These are phyloP conservation scores for Sequoiadendron giganteum DNA, from an alignment of 75 land plant species.

Conservation along the genomic window DNA sequence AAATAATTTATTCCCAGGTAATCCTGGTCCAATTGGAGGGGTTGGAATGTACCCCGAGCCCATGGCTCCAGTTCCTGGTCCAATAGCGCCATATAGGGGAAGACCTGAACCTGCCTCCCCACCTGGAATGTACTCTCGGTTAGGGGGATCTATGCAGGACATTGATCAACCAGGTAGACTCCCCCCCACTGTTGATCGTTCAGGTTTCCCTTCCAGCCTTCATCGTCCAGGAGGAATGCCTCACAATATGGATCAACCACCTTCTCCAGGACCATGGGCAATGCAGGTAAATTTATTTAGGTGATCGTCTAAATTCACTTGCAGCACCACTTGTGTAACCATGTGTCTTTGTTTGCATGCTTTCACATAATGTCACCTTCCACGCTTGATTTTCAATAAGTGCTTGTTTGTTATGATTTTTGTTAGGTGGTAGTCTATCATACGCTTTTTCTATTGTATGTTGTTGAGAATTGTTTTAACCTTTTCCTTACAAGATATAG, in stretches of 20 bases:
- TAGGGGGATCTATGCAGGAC: conserved; percentile 33
- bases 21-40: conserved; percentile 22
- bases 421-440: no score
- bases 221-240: conserved; percentile 14
- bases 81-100: conserved; percentile 37
- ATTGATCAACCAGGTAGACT: conserved; percentile 39
- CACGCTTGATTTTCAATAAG: neutral
- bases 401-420: neutral
- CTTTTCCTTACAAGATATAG: no score
- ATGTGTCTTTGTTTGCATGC: neutral
- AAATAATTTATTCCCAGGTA: conserved; percentile 44
- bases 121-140: conserved; percentile 32
- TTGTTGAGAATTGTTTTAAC: no score
- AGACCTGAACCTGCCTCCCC: conserved; percentile 50
- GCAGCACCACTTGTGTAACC: neutral
- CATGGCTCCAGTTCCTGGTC: conserved; percentile 27
- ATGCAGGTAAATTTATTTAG: neutral
- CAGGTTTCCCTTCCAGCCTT: neutral
- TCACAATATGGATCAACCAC: conserved; percentile 9
- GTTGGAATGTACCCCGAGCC: conserved; percentile 26
- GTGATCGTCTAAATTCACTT: neutral
- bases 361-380: neutral
- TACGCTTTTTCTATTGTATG: no score
- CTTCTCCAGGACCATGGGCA: conserved; percentile 13
- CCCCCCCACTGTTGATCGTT: conserved; percentile 24